Conservation (phyloP, 73 alveolate species). For the Blepharisma japonicum region DNA sequence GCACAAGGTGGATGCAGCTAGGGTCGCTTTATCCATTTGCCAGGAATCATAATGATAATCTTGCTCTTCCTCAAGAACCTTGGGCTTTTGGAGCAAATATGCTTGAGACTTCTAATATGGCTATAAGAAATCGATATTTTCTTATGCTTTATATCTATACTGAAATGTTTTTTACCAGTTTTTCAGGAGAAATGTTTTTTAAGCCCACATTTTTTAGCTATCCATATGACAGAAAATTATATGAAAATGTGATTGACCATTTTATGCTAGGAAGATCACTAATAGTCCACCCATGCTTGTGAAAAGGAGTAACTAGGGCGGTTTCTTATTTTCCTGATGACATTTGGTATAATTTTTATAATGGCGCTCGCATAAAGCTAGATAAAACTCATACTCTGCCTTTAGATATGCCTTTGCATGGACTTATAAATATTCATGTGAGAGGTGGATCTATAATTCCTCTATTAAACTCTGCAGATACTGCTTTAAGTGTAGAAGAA, state of each 20-base stretch:
- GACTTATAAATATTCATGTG: slow-evolving; percentile 21
- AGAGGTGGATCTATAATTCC: slow-evolving; percentile 32
- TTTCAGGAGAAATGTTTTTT: slow-evolving; percentile 79
- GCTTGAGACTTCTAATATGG: slow-evolving; percentile 54
- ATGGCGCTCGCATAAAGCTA: not conserved
- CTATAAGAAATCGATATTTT: slow-evolving; percentile 75
- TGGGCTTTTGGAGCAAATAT: slow-evolving; percentile 21
- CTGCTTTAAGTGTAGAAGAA: not conserved
- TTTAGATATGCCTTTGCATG: slow-evolving; percentile 5
- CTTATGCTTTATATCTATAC: slow-evolving; percentile 82
- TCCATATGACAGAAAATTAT: slow-evolving; percentile 54
- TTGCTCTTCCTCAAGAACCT: slow-evolving; percentile 38
- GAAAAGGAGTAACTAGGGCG: not conserved
- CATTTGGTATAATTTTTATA: slow-evolving; percentile 6
- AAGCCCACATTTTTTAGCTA: slow-evolving; percentile 84
- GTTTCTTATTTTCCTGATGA: slow-evolving; percentile 23
- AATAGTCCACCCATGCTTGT: slow-evolving; percentile 34
- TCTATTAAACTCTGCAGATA: not conserved
- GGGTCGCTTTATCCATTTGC: slow-evolving; percentile 89
- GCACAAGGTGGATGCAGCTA: slow-evolving; percentile 81
- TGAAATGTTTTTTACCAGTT: slow-evolving; percentile 47
- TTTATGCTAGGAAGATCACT: slow-evolving; percentile 56
- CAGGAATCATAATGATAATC: slow-evolving; percentile 75
- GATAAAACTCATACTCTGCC: not conserved
- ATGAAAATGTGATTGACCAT: not conserved